These are phyloP conservation scores for Phytophthora podocarpi DNA, from an alignment of 352 stramenopile species.

Conservation along the genomic window DNA sequence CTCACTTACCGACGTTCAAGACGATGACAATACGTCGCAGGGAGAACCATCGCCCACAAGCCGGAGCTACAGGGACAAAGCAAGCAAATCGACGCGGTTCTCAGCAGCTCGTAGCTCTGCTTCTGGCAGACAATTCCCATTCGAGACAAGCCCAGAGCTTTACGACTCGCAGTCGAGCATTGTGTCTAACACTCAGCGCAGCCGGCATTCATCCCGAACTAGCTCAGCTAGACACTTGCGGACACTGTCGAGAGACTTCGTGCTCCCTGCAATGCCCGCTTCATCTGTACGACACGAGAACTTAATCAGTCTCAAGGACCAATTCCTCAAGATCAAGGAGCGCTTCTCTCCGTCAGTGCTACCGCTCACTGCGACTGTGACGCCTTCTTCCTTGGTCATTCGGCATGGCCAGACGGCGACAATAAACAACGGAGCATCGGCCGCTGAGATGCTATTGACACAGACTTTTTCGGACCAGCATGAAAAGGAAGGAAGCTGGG, in stretches of 20 bases:
- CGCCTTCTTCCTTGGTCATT: constrained; percentile 11
- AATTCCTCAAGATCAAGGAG: constrained; percentile 85
- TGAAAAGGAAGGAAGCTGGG: constrained; percentile 23
- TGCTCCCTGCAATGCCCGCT: constrained; percentile 45
- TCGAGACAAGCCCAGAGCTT: constrained; percentile 12
- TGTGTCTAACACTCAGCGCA: constrained; percentile 28
- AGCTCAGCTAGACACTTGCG: constrained; percentile 30
- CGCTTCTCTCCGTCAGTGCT: constrained; percentile 57
- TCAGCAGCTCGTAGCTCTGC: neutral
- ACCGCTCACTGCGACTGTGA: constrained; percentile 24
- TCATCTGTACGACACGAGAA: constrained; percentile 61
- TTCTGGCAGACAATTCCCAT: constrained; percentile 5
- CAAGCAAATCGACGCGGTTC: constrained; percentile 6
- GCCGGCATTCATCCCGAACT: constrained; percentile 25
- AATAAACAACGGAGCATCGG: neutral
- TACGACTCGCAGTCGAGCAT: constrained; percentile 5
- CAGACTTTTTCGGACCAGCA: constrained; percentile 3
- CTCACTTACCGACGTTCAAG: constrained; percentile 19
- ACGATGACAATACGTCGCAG: constrained; percentile 24
- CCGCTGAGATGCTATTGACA: constrained; percentile 13
- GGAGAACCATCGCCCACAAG: constrained; percentile 36
- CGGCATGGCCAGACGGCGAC: neutral
- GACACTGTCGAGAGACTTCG: constrained; percentile 62
- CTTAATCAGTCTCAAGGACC: constrained; percentile 77
- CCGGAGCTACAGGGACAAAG: constrained; percentile 30